Conservation (phyloP, 352 stramenopile species). For the Elongisporangium anandrum region DNA sequence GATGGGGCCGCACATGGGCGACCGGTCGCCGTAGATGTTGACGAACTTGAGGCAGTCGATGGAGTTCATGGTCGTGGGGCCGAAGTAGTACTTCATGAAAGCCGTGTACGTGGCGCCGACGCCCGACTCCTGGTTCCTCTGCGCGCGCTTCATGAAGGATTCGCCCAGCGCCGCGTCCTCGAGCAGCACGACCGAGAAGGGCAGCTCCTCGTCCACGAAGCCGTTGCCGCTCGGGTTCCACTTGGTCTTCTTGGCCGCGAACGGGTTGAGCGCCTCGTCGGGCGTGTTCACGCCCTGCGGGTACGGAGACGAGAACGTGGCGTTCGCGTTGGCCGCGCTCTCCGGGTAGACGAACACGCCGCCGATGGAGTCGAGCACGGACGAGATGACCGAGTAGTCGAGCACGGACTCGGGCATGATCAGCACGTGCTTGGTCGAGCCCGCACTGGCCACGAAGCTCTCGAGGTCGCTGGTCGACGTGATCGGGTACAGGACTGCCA, state of each 20-base stretch:
- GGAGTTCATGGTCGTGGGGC: conserved; percentile 67
- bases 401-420: conserved; percentile 66
- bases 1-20: conserved; percentile 73
- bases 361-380: conserved; percentile 30
- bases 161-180: conserved; percentile 26
- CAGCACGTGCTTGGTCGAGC: conserved; percentile 44
- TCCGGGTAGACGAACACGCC: conserved; percentile 62
- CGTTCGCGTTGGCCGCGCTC: conserved; percentile 21
- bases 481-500: conserved; percentile 53
- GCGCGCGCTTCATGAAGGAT: conserved; percentile 45
- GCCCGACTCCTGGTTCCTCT: conserved; percentile 43
- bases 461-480: conserved; percentile 31
- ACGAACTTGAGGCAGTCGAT: conserved; percentile 65
- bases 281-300: conserved; percentile 59
- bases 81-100: conserved; percentile 86
- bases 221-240: conserved; percentile 65
- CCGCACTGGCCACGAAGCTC: conserved; percentile 28
- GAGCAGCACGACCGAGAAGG: conserved; percentile 71
- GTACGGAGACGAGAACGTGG: conserved; percentile 40
- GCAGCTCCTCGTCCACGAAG: conserved; percentile 31
- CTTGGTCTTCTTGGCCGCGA: conserved; percentile 36
- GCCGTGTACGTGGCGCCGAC: conserved; percentile 59
- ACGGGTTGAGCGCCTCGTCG: conserved; percentile 69
- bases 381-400: conserved; percentile 23
- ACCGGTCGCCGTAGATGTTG: conserved; percentile 64